Base-by-base conservation (phyloP, 192 early-diverging fungal species). In the Entomortierella beljakovae region DNA sequence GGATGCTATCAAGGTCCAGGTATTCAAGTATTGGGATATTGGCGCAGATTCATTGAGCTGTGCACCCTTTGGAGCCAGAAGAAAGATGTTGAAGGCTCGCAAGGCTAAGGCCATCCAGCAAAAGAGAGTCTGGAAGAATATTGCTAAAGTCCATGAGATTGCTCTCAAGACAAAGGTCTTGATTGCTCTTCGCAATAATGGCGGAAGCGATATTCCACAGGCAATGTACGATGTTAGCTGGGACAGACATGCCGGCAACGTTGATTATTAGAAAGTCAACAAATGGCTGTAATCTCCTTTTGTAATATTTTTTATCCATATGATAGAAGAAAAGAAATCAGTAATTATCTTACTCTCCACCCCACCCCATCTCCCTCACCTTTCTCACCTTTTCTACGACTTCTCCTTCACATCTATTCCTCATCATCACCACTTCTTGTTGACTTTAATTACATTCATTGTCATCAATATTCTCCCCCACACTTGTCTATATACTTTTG, bases 1-100 rank as follows among this genome's bases (percentile, higher is more conserved):
- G 33, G 92, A 93, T 61, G 54, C 84, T 6, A 84, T 93, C 69
- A 93, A 93, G 69, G 90, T 92, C 61, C 75, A 68, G 6, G 75
- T 79, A 8, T 79, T 79, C 68, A 57, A 49, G 32, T 55, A 55
- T 51, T 79, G 75, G 75, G 59, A 66, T 4, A 32, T 32, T 2
- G 68, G 46, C 2, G 31, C 75, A 0, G 25, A 70, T 3, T 79
- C 75, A 0, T 34, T 79, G 26, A 32, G 29, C 29, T 79, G 61
- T n/a, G 75, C 75, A 29, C 75, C 68, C 32, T 79, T 56, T 60
- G 75, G 75, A 52, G 26, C 56, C 2, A 51, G 75, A 18, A 18
- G 75, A 5, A 69, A 62, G 57, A 65, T 68, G 61, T 57, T 79
- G 9, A 55, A 59, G 42, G 55, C 59, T 10, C 61, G 68, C 2